Conservation (phyloP, 768 basidiomycete species). For the Mrakia blollopis region DNA sequence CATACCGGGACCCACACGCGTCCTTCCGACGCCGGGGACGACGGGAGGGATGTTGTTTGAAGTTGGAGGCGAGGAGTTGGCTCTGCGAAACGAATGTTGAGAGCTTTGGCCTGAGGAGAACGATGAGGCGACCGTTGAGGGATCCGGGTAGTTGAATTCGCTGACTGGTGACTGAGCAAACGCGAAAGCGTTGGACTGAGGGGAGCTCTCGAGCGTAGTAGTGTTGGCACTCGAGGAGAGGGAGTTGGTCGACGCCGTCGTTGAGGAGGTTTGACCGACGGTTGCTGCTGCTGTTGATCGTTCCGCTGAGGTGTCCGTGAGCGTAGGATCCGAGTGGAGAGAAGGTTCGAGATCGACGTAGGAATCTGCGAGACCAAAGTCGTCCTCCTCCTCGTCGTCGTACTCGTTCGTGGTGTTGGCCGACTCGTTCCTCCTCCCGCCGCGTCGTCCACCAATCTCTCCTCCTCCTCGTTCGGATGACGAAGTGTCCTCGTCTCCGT, state of each 20-base stretch:
- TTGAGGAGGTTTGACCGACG: no score
- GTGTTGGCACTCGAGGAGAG: background rate
- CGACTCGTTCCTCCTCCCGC: background rate
- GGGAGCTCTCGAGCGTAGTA: background rate
- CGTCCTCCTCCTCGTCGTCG: conserved; percentile 3
- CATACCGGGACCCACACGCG: background rate
- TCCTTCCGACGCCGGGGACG: background rate
- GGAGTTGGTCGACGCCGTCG: background rate
- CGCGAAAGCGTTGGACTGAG: background rate
- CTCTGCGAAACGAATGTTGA: conserved; percentile 5
- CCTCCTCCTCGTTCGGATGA: background rate
- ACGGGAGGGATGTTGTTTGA: background rate
- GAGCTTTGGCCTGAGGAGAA: conserved; percentile 8
- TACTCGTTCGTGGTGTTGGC: background rate
- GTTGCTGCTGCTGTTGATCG: background rate
- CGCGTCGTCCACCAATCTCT: background rate
- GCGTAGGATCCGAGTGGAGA: conserved; percentile 20
- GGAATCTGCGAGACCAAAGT: background rate
- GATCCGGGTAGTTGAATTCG: conserved; percentile 15
- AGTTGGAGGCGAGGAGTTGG: background rate
- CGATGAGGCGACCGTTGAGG: conserved; percentile 9
- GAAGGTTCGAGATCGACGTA: conserved; percentile 29
- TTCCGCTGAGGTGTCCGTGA: conserved; percentile 8
- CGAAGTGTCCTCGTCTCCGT: background rate
- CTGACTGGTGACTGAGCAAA: background rate